phyloP scores from a whole-genome alignment of 306 rosid genomes.

The Cucurbita argyrosperma region DNA sequence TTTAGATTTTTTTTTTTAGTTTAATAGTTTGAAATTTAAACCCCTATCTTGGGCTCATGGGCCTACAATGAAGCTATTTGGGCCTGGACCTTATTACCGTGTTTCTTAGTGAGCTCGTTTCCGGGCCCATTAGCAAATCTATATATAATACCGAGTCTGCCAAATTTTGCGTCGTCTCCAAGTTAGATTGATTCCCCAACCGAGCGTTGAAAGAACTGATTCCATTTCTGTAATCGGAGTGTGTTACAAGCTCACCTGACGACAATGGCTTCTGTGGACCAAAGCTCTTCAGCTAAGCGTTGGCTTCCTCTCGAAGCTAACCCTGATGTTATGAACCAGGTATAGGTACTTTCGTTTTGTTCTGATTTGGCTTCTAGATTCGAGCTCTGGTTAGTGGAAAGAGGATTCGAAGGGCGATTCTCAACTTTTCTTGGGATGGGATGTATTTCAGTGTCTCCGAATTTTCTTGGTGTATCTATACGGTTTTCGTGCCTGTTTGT shows the following conservation, averaged over 20 bases:
- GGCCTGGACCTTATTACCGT: not conserved
- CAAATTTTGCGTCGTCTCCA: not conserved
- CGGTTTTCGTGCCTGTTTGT: not conserved
- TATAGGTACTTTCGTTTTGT: not conserved
- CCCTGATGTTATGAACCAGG: slow-evolving; percentile 97
- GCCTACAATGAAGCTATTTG: not conserved
- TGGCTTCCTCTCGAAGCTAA: slow-evolving; percentile 99
- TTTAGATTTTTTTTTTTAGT: too few relatives aligned
- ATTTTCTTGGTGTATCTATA: not conserved
- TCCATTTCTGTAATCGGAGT: not conserved
- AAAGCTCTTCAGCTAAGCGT: slow-evolving; percentile 38
- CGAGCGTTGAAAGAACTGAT: not conserved
- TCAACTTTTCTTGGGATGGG: not conserved
- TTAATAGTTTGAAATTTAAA: not conserved
- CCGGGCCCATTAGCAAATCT: slow-evolving; percentile 12
- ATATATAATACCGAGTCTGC: not conserved
- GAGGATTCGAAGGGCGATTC: not conserved
- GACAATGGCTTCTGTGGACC: slow-evolving; percentile 43
- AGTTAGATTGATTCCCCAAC: not conserved
- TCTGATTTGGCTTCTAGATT: not conserved
- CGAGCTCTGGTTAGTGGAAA: not conserved
- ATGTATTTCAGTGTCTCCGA: not conserved
- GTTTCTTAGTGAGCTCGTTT: not conserved
- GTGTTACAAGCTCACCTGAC: not conserved
- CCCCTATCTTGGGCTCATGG: not conserved